phyloP scores from a whole-genome alignment of 2,329 filamentous ascomycete genomes.

The Ophiostoma sp. region DNA sequence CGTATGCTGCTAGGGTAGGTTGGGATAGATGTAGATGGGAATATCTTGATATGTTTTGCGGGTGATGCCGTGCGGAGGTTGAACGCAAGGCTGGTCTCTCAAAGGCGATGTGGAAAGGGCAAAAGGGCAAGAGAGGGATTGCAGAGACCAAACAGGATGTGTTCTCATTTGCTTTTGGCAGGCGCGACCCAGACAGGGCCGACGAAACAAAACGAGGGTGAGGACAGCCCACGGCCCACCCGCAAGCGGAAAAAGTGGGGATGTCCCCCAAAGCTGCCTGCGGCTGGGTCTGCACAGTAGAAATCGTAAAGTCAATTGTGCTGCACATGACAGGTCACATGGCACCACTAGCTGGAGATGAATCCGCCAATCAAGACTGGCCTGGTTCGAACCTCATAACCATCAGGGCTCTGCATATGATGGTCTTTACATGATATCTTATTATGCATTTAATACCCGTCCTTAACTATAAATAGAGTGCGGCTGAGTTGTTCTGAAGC shows the following conservation, averaged over 20 bases:
- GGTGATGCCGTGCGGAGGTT: not conserved
- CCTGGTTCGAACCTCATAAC: not conserved
- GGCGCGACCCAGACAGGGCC: slow-evolving; percentile 21
- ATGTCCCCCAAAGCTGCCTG: slow-evolving; percentile 16
- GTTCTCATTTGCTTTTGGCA: slow-evolving; percentile 21
- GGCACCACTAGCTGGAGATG: not conserved
- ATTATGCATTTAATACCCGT: too few species aligned
- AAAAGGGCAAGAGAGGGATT: not conserved
- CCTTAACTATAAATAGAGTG: too few species aligned
- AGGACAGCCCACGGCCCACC: slow-evolving; percentile 14
- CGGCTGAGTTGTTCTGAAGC: not conserved
- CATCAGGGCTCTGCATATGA: too few species aligned
- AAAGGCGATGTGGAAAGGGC: not conserved
- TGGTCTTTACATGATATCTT: too few species aligned
- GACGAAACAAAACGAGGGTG: slow-evolving; percentile 20
- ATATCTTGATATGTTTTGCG: not conserved
- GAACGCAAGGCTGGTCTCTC: not conserved
- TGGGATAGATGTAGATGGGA: not conserved
- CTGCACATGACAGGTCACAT: not conserved
- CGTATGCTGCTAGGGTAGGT: not conserved
- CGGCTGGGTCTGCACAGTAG: not conserved
- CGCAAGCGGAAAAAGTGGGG: slow-evolving; percentile 20
- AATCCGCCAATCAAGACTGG: not conserved
- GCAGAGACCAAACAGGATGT: slow-evolving; percentile 11
- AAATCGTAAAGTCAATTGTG: not conserved